phyloP scores from a whole-genome alignment of 2,329 filamentous ascomycete genomes.

The Fusarium verrucosum region DNA sequence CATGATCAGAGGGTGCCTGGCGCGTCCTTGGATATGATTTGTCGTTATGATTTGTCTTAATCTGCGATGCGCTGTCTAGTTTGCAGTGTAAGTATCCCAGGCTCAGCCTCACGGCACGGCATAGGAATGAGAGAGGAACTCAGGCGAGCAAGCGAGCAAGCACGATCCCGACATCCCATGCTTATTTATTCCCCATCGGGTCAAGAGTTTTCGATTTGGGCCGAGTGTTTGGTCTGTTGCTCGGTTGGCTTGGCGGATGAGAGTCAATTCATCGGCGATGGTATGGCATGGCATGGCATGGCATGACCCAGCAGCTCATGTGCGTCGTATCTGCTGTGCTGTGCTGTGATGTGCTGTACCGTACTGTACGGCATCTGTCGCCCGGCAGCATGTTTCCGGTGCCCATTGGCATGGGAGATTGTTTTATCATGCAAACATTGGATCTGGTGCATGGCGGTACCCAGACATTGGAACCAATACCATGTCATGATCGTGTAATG shows the following conservation, averaged over 20 bases:
- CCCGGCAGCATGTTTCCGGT: conserved; percentile 20
- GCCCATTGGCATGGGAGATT: conserved; percentile 9
- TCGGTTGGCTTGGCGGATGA: conserved; percentile 26
- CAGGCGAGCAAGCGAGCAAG: neutral
- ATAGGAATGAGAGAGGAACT: conserved; percentile 2
- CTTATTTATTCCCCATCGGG: conserved; percentile 4
- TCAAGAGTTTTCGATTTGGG: neutral
- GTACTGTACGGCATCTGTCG: neutral
- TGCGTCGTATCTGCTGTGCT: conserved; percentile 4
- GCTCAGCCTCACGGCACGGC: too few species aligned
- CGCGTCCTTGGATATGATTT: conserved; percentile 19
- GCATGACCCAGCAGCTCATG: conserved; percentile 4
- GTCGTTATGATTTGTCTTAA: conserved; percentile 13
- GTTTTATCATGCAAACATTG: conserved; percentile 13
- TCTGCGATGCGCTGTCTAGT: conserved; percentile 34
- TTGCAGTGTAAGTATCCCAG: neutral
- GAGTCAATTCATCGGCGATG: conserved; percentile 34
- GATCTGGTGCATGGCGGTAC: conserved; percentile 8
- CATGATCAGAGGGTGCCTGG: conserved; percentile 11
- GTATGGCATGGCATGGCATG: conserved; percentile 18
- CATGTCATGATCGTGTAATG: conserved; percentile 25
- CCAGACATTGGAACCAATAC: neutral
- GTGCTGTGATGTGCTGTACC: neutral
- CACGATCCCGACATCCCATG: conserved; percentile 8
- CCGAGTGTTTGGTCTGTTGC: neutral